Evolutionary conservation across 768 basidiomycete species (phyloP).

Genomic region (Tylopilus balloui): DNA sequence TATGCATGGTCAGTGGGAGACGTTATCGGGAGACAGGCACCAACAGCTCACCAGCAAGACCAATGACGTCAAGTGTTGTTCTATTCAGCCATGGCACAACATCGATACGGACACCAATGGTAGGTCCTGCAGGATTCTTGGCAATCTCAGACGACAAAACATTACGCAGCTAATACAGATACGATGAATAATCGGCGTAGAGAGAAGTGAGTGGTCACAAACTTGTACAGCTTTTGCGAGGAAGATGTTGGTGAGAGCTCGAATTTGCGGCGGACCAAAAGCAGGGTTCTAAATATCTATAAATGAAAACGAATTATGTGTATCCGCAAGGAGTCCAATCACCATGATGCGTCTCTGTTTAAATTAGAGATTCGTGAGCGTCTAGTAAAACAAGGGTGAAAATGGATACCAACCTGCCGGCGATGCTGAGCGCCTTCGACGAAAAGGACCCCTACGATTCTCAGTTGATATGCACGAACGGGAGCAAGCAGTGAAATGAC

Average conservation of each 20-base stretch:
- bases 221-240: neutral
- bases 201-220: neutral
- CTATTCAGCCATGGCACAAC: conserved; percentile 32
- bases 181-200: neutral
- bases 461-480: neutral
- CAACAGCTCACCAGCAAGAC: conserved; percentile 33
- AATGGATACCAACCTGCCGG: conserved; percentile 30
- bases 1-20: conserved; percentile 5
- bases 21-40: neutral
- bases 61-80: conserved; percentile 34
- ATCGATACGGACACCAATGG: conserved; percentile 20
- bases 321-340: neutral
- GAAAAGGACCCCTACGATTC: neutral
- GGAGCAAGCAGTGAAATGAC: neutral
- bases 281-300: neutral
- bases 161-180: neutral
- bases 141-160: neutral
- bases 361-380: neutral
- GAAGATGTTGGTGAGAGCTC: neutral
- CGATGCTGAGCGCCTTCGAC: conserved; percentile 29
- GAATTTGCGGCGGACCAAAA: neutral
- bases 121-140: neutral
- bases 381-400: neutral
- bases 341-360: neutral
- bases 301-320: neutral